These are phyloP conservation scores for Bipolaris zeicola DNA, from an alignment of 2,329 filamentous ascomycete species.

Conservation along the genomic window DNA sequence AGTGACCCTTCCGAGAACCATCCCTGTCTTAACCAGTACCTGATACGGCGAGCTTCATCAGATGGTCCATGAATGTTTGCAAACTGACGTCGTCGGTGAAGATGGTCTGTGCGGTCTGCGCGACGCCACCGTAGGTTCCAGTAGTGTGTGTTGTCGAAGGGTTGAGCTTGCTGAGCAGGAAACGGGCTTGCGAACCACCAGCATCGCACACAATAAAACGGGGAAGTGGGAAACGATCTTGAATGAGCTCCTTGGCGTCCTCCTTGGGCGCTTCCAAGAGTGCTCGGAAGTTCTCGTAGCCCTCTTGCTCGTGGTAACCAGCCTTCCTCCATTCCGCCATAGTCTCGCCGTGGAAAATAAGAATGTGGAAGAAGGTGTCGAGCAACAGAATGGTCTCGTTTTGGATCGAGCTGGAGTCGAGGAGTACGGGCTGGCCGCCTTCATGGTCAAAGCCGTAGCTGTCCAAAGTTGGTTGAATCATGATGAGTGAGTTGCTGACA, in stretches of 20 bases:
- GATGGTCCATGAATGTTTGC: slow-evolving; percentile 98
- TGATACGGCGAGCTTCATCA: slow-evolving; percentile 77
- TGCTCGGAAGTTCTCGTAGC: slow-evolving; percentile 92
- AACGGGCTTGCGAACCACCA: slow-evolving; percentile 96
- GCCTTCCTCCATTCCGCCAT: slow-evolving; percentile 98
- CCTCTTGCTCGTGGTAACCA: slow-evolving; percentile 96
- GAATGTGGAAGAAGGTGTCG: slow-evolving; percentile 98
- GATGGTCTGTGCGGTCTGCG: slow-evolving; percentile 92
- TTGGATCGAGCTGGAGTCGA: slow-evolving; percentile 96
- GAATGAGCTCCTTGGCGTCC: slow-evolving; percentile 95
- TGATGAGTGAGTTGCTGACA: slow-evolving; percentile 93
- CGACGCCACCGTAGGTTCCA: slow-evolving; percentile 86
- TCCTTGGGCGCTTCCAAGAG: slow-evolving; percentile 94
- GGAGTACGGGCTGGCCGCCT: slow-evolving; percentile 86
- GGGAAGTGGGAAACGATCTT: slow-evolving; percentile 95
- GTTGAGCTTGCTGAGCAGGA: slow-evolving; percentile 95
- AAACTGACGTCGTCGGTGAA: slow-evolving; percentile 98
- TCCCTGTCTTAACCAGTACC: slow-evolving; percentile 35
- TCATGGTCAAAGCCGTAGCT: slow-evolving; percentile 98
- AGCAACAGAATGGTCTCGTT: slow-evolving; percentile 90
- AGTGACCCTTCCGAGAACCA: background rate
- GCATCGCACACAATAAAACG: slow-evolving; percentile 98
- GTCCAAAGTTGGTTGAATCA: slow-evolving; percentile 98
- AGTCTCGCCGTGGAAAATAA: slow-evolving; percentile 98
- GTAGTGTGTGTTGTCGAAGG: slow-evolving; percentile 96